These are phyloP conservation scores for Falciphora oryzae DNA, from an alignment of 2,329 filamentous ascomycete species.

Conservation along the genomic window DNA sequence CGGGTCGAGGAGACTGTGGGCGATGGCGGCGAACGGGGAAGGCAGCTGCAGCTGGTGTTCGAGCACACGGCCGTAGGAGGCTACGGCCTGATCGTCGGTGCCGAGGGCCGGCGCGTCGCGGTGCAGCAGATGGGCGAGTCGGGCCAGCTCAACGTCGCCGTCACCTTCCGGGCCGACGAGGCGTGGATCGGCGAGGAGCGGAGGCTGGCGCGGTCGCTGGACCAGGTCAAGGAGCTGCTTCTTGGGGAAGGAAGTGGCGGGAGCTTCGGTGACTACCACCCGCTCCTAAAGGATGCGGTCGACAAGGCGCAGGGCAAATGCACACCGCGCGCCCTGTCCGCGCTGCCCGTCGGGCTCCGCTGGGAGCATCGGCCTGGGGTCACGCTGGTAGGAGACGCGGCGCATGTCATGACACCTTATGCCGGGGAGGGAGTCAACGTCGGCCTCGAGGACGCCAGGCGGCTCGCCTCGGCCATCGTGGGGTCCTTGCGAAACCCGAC, in stretches of 20 bases:
- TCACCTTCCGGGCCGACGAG: conserved; percentile 30
- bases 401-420: conserved; percentile 53
- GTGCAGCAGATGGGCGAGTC: conserved; percentile 45
- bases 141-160: conserved; percentile 33
- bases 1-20: conserved; percentile 23
- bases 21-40: conserved; percentile 12
- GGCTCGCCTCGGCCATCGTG: conserved; percentile 39
- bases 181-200: conserved; percentile 36
- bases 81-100: conserved; percentile 34
- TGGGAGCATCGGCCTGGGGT: conserved; percentile 44
- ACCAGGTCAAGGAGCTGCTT: conserved; percentile 32
- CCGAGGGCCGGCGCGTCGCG: conserved; percentile 34
- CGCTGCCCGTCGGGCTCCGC: conserved; percentile 41
- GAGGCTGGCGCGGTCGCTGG: conserved; percentile 35
- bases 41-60: conserved; percentile 30
- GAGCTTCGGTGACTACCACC: conserved; percentile 35
- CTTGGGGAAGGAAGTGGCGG: conserved; percentile 20
- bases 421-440: conserved; percentile 56
- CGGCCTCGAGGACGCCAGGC: conserved; percentile 47
- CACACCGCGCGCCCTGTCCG: conserved; percentile 40
- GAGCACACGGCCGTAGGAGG: conserved; percentile 25
- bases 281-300: conserved; percentile 35
- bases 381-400: conserved; percentile 54
- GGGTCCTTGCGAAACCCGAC: conserved; percentile 14
- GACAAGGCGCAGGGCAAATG: conserved; percentile 32